Evolutionary conservation across 164 flowering plant species (phyloP).

Genomic region (Santalum album): DNA sequence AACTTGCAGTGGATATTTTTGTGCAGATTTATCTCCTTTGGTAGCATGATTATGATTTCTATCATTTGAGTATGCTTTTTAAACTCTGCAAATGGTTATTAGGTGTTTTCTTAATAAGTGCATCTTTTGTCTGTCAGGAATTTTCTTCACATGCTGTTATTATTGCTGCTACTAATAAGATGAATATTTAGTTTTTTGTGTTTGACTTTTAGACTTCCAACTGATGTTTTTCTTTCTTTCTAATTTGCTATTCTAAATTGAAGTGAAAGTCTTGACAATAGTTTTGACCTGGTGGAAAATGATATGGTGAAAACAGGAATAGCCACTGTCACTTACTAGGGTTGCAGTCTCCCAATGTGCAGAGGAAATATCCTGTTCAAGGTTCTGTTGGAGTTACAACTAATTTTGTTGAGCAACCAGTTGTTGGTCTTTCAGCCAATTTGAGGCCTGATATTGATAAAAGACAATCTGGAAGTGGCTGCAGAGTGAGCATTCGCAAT

Average conservation of each 20-base stretch:
- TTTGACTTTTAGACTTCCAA: too few relatives aligned
- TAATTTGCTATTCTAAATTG: not conserved
- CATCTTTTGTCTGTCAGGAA: too few relatives aligned
- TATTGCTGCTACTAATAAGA: too few relatives aligned
- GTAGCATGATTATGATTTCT: too few relatives aligned
- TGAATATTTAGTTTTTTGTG: too few relatives aligned
- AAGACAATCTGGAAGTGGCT: conserved; percentile 8
- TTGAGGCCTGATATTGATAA: conserved; percentile 7
- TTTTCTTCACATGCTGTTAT: too few relatives aligned
- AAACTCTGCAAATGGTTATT: too few relatives aligned
- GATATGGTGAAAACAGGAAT: conserved; percentile 34
- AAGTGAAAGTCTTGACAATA: not conserved
- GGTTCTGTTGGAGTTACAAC: conserved; percentile 5
- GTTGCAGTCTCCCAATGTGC: conserved; percentile 15
- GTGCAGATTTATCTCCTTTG: too few relatives aligned
- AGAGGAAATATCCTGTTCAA: not conserved
- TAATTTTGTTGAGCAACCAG: conserved; percentile 11
- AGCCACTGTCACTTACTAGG: conserved; percentile 49
- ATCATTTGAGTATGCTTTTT: too few relatives aligned
- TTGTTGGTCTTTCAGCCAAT: conserved; percentile 12
- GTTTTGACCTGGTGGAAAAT: conserved; percentile 1
- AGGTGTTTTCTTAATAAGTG: too few relatives aligned
- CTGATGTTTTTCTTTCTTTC: not conserved
- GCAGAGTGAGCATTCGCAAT: conserved; percentile 6
- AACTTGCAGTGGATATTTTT: too few relatives aligned